Evolutionary conservation across 2,329 filamentous ascomycete species (phyloP), one percentile per base, ranked within the genome.

Genomic region (Mollisiaceae sp.): DNA sequence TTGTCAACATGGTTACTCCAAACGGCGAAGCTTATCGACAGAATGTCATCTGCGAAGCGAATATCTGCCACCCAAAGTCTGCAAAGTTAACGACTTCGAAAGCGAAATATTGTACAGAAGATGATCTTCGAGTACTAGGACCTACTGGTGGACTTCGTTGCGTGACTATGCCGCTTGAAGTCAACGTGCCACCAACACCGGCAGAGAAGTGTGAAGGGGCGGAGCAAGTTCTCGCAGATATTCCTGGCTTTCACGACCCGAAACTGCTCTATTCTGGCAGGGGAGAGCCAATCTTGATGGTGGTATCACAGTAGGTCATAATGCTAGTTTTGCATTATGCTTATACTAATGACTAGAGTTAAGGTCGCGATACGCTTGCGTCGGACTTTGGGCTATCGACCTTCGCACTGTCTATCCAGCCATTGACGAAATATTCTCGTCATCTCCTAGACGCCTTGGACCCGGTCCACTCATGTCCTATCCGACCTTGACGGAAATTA

Each of bases 191-290:
- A 11, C 72, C 78, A 22, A 79, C 77, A n/a, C 77, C 77, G 12
- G 75, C 78, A 15, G 73, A 77, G 60, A 71, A 71, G 41, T 79
- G 78, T 65, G 68, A 73, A 11, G 76, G 74, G 1, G 67, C 68
- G 20, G 77, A 76, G 64, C 70, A 70, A 41, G 67, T 70, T 0
- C 76, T 78, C 56, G 74, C 75, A 1, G 76, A 78, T 67, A 77
- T 79, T 50, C 74, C 77, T n/a, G 78, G 78, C 8, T 79, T 79
- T 64, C 78, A 79, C 66, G 78, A 79, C 69, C 78, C 78, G 6
- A 70, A 78, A n/a, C 69, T 79, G 24, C 79, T 79, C 59, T 79
- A 78, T 72, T 77, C 75, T 41, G 78, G 76, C 8, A 75, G 75
- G 63, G 78, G 78, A 0, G 78, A 79, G 64, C 78, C 77, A 0